phyloP scores from a whole-genome alignment of 73 alveolate genomes.

The Tetrahymena borealis region DNA sequence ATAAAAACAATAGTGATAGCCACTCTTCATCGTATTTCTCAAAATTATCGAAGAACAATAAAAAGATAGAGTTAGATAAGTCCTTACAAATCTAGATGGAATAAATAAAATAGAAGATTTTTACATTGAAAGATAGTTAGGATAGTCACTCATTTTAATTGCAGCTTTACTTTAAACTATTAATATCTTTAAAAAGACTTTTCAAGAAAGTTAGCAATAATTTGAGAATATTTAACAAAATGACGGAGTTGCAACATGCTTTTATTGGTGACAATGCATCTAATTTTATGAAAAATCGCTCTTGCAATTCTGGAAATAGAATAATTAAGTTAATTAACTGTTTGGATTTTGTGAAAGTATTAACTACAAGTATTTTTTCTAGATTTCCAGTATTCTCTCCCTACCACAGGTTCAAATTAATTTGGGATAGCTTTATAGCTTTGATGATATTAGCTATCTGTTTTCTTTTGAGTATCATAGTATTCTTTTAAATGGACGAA shows the following conservation, averaged over 20 bases:
- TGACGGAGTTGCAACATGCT: not conserved
- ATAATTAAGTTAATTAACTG: not conserved
- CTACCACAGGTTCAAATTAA: not conserved
- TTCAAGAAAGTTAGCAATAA: not conserved
- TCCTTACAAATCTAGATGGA: too few relatives aligned
- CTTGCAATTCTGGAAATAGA: not conserved
- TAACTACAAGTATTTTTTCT: not conserved
- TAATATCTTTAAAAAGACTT: too few relatives aligned
- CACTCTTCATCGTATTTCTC: too few relatives aligned
- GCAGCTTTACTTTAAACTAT: too few relatives aligned
- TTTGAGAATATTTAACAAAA: not conserved
- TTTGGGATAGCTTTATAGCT: not conserved
- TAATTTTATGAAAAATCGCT: not conserved
- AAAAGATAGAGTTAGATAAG: too few relatives aligned
- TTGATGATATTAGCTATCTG: not conserved
- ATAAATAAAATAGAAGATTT: too few relatives aligned
- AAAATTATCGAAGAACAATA: too few relatives aligned
- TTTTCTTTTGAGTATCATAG: not conserved
- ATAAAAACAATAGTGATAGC: too few relatives aligned
- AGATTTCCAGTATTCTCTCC: not conserved
- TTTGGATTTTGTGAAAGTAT: not conserved
- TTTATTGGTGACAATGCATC: not conserved
- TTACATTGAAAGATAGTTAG: too few relatives aligned
- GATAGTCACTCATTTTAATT: too few relatives aligned
- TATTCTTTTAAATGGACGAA: not conserved